These are phyloP conservation scores for Rhodosporidiobolus odoratus DNA, from an alignment of 768 basidiomycete genomes.

Conservation along the genomic window DNA sequence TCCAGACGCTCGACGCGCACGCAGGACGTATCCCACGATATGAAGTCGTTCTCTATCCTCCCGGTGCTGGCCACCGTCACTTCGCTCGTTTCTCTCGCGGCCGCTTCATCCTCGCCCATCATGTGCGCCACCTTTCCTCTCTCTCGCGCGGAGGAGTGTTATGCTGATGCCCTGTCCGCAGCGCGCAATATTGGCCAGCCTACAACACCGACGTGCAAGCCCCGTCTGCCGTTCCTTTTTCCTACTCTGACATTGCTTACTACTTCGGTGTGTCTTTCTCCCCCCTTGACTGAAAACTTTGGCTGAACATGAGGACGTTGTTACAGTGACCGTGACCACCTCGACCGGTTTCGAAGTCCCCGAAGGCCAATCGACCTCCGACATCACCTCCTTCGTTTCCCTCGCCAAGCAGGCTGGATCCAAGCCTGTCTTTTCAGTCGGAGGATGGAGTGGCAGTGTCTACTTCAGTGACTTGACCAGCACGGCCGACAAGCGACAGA, in stretches of 20 bases:
- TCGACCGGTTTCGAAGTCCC: slow-evolving; percentile 18
- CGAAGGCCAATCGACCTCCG: not conserved
- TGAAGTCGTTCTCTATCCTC: slow-evolving; percentile 43
- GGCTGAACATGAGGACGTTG: not conserved
- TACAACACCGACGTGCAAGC: slow-evolving; percentile 2
- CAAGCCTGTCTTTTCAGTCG: slow-evolving; percentile 73
- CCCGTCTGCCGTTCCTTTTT: not conserved
- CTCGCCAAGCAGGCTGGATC: slow-evolving; percentile 7
- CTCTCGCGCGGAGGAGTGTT: not conserved
- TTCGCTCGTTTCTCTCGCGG: not conserved
- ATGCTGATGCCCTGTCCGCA: not conserved
- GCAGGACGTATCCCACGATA: not conserved
- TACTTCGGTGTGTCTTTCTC: slow-evolving; percentile 1
- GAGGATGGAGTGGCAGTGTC: slow-evolving; percentile 80
- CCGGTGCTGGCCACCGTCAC: not conserved
- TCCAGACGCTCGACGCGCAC: not conserved
- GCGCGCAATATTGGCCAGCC: slow-evolving; percentile 29
- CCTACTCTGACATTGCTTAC: slow-evolving; percentile 13
- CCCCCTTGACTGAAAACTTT: no score
- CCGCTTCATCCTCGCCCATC: slow-evolving; percentile 4
- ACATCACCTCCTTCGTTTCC: slow-evolving; percentile 17
- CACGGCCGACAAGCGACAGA: slow-evolving; percentile 52
- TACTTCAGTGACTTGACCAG: slow-evolving; percentile 71
- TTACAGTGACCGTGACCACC: slow-evolving; percentile 20
- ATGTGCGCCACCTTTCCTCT: not conserved